Base-by-base conservation (phyloP, 2,329 filamentous ascomycete species). In the Pseudocercospora ulei region DNA sequence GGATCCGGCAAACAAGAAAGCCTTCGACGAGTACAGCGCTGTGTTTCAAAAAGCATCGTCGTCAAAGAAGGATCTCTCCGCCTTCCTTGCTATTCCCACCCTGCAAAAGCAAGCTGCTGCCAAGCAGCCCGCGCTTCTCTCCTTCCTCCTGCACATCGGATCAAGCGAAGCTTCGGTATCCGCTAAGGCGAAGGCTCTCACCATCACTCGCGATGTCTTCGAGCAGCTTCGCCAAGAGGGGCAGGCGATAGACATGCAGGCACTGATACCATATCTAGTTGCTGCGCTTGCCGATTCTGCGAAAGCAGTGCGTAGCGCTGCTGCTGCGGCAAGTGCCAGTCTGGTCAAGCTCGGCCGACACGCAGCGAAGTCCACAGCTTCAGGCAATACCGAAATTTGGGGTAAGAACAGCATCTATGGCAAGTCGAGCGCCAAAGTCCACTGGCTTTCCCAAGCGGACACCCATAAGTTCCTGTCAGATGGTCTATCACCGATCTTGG, bases 191-290 rank as follows among this genome's bases (percentile, higher is more conserved):
- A 48, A 44, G 25, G 45, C 49, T 11, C 28, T 51, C 7, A 43
- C 45, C 28, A 36, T 46, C 20, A 34, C 43, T 1, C 39, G 33
- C 5, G 41, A 44, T 24, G 18, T 44, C 7, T 19, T 51, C 4
- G 43, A 43, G 13, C 38, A 43, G 9, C 17, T 41, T 17, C 25
- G 22, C 11, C 34, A 44, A 16, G 31, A 40, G 9, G 30, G 30
- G 5, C 24, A 19, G 3, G 8, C 19, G 2, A 12, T 41, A 2
- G 56, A 94, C 56, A 70, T 87, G 33, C 88, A 96, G 57, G 73
- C 76, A 7, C 59, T 95, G 11, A 57, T 94, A n/a, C 88, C 88
- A 2, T 95, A 93, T 62, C 67, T 80, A 19, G 65, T 95, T 29
- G 68, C 73, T 23, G 82, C 81, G 8, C 49, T 54, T 9, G 34